These are phyloP conservation scores for Xylariaceae sp. DNA, from an alignment of 2,329 filamentous ascomycete species.

Conservation along the genomic window DNA sequence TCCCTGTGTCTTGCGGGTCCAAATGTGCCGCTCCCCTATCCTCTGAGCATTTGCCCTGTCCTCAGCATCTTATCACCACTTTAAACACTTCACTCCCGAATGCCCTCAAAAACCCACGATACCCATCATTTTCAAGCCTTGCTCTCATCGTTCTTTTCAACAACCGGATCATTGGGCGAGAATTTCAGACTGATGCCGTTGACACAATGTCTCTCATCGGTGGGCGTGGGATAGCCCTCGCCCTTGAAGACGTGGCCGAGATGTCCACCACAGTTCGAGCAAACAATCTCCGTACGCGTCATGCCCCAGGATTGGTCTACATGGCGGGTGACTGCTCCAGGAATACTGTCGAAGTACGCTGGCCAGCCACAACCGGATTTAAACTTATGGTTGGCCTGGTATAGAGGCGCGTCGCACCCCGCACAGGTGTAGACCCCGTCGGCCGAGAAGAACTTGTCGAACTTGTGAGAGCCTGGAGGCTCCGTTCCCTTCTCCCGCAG, in stretches of 20 bases:
- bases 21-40: too few relatives aligned
- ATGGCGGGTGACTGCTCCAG: conserved; percentile 80
- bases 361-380: conserved; percentile 96
- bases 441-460: conserved; percentile 76
- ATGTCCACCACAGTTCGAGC: conserved; percentile 89
- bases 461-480: conserved; percentile 70
- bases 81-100: not conserved
- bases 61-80: not conserved
- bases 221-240: conserved; percentile 76
- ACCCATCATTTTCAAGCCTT: conserved; percentile 29
- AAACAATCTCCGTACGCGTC: conserved; percentile 87
- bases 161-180: conserved; percentile 55
- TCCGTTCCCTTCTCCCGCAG: conserved; percentile 92
- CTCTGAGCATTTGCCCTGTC: not conserved
- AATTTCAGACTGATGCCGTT: conserved; percentile 92
- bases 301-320: conserved; percentile 75
- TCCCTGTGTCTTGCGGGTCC: too few relatives aligned
- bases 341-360: conserved; percentile 93
- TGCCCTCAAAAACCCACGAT: not conserved
- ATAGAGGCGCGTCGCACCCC: conserved; percentile 80
- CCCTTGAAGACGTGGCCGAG: conserved; percentile 89
- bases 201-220: conserved; percentile 94
- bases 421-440: conserved; percentile 81
- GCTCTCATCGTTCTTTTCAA: conserved; percentile 38
- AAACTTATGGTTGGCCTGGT: conserved; percentile 93